Base-by-base conservation (phyloP, 306 rosid species). In the Albizia julibrissin region DNA sequence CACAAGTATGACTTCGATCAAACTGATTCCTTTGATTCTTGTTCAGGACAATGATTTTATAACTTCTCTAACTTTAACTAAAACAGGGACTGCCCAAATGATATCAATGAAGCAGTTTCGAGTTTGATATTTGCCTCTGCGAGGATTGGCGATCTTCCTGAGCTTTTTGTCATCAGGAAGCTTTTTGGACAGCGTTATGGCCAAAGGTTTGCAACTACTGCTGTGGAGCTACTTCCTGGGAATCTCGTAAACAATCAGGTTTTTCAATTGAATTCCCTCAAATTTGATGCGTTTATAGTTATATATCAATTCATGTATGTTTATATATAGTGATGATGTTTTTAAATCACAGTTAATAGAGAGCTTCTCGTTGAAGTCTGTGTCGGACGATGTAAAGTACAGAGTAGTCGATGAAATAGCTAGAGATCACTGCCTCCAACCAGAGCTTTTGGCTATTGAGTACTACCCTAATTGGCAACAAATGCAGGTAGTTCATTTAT, bases 111-210 rank as follows among this genome's bases (percentile, higher is more conserved):
- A 89, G 98, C 99, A 22, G 84, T 91, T 83, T 93, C 99, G 18
- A 93, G 89, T 79, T 93, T 95, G 47, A 88, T 93, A 78, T 95
- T 59, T 89, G 97, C 99, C 31, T 93, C 99, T 39, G 95, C 98
- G 4, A 86, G 99, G 86, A 91, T 91, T 75, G 99, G 98, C 16
- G 92, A 95, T 69, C 85, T 95, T 21, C 98, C 94, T 26, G 99
- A 95, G 86, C 97, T 95, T 18, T 76, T 54, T 83, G 76, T n/a
- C n/a, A 87, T 95, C 47, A 87, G 95, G 78, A 89, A 91, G 80
- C 90, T 95, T 62, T 95, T 95, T 18, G 86, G 84, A 56, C 77
- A 92, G 54, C 94, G 97, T 7, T 91, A 95, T 49, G 98, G 99
- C 11, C 85, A 77, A 61, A 84, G 74, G 61, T 89, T 89, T 75